These are phyloP conservation scores for Chloropicon primus DNA, from an alignment of 139 green algal species.

Conservation along the genomic window DNA sequence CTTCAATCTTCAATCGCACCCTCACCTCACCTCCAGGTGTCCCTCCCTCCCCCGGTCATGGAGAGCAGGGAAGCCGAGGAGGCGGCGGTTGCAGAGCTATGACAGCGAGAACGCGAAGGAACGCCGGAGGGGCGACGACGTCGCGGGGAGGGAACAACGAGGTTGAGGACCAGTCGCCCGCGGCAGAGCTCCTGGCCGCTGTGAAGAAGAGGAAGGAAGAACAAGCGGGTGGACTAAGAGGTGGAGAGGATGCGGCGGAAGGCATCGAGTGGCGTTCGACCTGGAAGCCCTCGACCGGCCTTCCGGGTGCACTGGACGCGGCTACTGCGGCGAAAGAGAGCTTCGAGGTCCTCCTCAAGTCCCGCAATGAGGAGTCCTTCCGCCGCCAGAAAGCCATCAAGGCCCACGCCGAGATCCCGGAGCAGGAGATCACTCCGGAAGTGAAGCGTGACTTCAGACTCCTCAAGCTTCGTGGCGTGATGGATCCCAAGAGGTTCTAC, in stretches of 20 bases:
- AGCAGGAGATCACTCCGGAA: conserved; percentile 40
- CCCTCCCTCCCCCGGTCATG: too few species aligned
- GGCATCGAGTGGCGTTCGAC: neutral
- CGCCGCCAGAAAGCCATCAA: neutral
- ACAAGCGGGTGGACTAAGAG: neutral
- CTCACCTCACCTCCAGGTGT: too few species aligned
- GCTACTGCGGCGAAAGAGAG: neutral
- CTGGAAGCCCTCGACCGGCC: neutral
- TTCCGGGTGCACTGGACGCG: neutral
- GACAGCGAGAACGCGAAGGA: too few species aligned
- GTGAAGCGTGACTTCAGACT: conserved; percentile 58
- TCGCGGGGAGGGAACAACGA: too few species aligned
- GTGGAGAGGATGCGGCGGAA: neutral
- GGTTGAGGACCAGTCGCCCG: neutral
- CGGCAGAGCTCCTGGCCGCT: neutral
- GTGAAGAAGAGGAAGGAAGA: neutral
- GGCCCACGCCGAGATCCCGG: conserved; percentile 24
- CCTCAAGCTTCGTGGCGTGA: conserved; percentile 54
- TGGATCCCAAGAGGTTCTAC: conserved; percentile 86
- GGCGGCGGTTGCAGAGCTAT: too few species aligned
- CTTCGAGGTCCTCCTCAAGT: neutral
- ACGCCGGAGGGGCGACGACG: too few species aligned
- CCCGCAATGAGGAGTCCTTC: neutral
- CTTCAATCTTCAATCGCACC: too few species aligned
- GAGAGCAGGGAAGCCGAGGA: too few species aligned